Base-by-base conservation (phyloP, 2,329 filamentous ascomycete genomes). In the Pyrenophora seminiperda region DNA sequence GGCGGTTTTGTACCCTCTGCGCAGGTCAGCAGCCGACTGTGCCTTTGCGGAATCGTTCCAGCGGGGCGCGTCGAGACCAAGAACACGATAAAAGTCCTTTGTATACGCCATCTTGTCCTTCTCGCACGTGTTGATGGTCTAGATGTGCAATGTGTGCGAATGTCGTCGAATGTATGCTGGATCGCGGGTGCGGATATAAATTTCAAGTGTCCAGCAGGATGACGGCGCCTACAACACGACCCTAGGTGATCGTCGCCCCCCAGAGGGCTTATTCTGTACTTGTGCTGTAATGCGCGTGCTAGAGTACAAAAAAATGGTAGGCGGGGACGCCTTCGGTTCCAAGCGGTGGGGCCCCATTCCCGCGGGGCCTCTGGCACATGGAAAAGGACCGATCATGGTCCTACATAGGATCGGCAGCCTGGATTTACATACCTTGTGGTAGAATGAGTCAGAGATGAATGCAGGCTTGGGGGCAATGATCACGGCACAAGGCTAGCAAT, bases 1-100 rank as follows among this genome's bases (percentile, higher is more conserved):
- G 5, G 83, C 80, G 39, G 74, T 76, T 50, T 80, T 80, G 65
- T 86, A 86, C 7, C 83, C 83, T 27, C 59, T 41, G 2, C 64
- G 43, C 15, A 66, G 9, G 2, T 52, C 54, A 2, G 50, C 53
- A 11, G 47, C 18, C 1, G 50, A 27, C 24, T 14, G 14, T 33
- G 32, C 10, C 41, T 29, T n/a, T 53, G 15, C 36, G 42, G 50
- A 13, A 17, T 15, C 9, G 15, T 32, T 7, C 20, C 50, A 47
- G 15, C n/a, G 17, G 3, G 58, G 62, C 9, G 48, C n/a, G 5
- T 39, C 13, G 11, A 71, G 54, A 15, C 56, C 52, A 18, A 72
- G 63, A 32, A 67, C 53, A 10, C 47, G 39, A 51, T 72, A 72
- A 61, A 68, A 68, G 41, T 70, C 55, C 38, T 67, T 65, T 4